Conservation (phyloP, 148 eudicot species). For the Rhododendron ovatum region DNA sequence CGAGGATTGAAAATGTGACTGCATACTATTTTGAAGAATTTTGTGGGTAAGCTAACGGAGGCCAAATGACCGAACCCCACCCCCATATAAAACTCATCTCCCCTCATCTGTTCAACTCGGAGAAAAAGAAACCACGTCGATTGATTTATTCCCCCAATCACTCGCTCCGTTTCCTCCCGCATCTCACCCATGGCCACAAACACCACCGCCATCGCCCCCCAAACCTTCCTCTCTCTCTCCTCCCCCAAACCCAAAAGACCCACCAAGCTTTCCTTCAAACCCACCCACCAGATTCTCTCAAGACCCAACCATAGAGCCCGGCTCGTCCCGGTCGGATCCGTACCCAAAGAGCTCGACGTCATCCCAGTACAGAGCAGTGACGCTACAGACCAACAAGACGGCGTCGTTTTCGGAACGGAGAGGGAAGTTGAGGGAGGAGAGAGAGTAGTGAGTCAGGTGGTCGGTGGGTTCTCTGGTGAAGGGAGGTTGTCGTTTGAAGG, state of each 20-base stretch:
- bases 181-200: conserved; percentile 23
- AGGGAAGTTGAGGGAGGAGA: conserved; percentile 28
- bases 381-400: conserved; percentile 40
- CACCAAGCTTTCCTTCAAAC: conserved; percentile 7
- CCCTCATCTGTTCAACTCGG: conserved; percentile 8
- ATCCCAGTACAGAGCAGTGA: conserved; percentile 45
- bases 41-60: no score
- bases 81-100: not conserved
- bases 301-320: conserved; percentile 16
- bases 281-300: conserved; percentile 12
- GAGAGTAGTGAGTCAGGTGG: conserved; percentile 30
- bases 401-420: conserved; percentile 22
- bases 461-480: conserved; percentile 55
- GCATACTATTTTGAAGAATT: no score
- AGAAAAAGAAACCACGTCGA: conserved; percentile 30
- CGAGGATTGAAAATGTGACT: no score
- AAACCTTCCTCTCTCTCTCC: conserved; percentile 20
- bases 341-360: conserved; percentile 35
- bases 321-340: conserved; percentile 21
- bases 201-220: conserved; percentile 13
- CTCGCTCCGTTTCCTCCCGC: conserved; percentile 10
- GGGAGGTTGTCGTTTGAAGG: conserved; percentile 59
- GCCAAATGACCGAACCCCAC: not conserved
- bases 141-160: not conserved
- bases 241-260: conserved; percentile 31